These are phyloP conservation scores for Solanum peruvianum DNA, from an alignment of 257 asterid genomes.

Conservation along the genomic window DNA sequence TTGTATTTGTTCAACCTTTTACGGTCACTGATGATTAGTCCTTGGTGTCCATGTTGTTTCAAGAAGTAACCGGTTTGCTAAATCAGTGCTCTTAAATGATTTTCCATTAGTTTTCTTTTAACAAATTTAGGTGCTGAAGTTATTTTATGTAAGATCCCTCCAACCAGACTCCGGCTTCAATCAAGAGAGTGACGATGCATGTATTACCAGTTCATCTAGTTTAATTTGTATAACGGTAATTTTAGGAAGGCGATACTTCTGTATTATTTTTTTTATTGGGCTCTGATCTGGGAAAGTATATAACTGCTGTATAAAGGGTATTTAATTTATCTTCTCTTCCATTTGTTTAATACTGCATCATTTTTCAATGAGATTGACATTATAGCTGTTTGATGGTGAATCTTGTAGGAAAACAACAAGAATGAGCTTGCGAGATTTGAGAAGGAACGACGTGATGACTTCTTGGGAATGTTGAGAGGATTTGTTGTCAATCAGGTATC, in stretches of 20 bases:
- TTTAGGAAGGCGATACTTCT: background rate
- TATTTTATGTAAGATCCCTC: background rate
- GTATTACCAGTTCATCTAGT: background rate
- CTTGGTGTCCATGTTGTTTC: background rate
- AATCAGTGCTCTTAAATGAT: background rate
- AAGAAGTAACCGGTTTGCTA: background rate
- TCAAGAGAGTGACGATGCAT: background rate
- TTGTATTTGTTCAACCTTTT: background rate
- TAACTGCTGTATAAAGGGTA: background rate
- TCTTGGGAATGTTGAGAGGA: conserved; percentile 82
- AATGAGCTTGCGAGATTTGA: conserved; percentile 87
- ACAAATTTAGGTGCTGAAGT: background rate
- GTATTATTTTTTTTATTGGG: background rate
- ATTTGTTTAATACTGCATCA: background rate
- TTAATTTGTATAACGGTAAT: background rate
- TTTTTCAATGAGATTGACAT: background rate
- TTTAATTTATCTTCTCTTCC: background rate
- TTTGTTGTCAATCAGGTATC: conserved; percentile 88
- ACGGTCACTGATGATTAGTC: background rate
- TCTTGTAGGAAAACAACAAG: conserved; percentile 74
- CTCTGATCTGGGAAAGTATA: background rate
- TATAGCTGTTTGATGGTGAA: background rate
- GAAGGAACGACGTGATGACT: conserved; percentile 74
- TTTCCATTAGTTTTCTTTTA: background rate
- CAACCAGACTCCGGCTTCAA: background rate